Evolutionary conservation across 2,329 filamentous ascomycete genomes (phyloP).

Genomic region (Emericellopsis atlantica): DNA sequence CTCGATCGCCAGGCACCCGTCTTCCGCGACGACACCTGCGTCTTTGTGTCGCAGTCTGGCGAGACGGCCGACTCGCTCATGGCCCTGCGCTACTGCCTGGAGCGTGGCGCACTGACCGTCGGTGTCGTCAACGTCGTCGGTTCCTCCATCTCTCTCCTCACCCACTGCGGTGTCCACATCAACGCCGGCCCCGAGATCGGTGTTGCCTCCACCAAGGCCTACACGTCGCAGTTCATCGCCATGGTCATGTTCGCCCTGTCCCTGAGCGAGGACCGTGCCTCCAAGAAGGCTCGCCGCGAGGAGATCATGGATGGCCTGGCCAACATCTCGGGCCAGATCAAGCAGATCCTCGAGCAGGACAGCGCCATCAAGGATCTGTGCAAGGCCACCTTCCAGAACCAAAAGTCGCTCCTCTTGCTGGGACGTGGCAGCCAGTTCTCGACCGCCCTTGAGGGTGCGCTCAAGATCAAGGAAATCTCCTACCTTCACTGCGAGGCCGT

Average conservation of each 20-base stretch:
- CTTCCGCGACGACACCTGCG: constrained; percentile 98
- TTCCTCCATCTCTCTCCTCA: constrained; percentile 95
- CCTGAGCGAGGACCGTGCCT: constrained; percentile 89
- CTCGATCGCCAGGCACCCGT: constrained; percentile 91
- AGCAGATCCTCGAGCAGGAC: constrained; percentile 80
- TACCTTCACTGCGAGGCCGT: constrained; percentile 99
- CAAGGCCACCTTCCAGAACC: constrained; percentile 84
- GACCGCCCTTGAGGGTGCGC: constrained; percentile 88
- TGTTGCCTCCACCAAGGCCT: constrained; percentile 98
- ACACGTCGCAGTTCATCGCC: constrained; percentile 97
- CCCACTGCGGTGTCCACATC: constrained; percentile 99
- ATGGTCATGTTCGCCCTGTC: constrained; percentile 99
- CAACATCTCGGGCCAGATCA: constrained; percentile 84
- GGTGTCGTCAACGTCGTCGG: constrained; percentile 98
- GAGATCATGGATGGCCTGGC: constrained; percentile 93
- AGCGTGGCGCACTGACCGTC: constrained; percentile 92
- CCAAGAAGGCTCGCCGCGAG: constrained; percentile 80
- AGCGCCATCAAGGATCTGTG: constrained; percentile 91
- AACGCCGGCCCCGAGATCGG: constrained; percentile 98
- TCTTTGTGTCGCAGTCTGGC: constrained; percentile 97
- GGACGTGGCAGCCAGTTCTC: constrained; percentile 95
- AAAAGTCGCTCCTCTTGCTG: constrained; percentile 88
- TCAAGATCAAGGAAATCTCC: constrained; percentile 99
- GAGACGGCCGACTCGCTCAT: constrained; percentile 97
- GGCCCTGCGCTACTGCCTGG: constrained; percentile 94